Evolutionary conservation across 2,329 filamentous ascomycete species (phyloP).

Genomic region (Diaporthe sp.): DNA sequence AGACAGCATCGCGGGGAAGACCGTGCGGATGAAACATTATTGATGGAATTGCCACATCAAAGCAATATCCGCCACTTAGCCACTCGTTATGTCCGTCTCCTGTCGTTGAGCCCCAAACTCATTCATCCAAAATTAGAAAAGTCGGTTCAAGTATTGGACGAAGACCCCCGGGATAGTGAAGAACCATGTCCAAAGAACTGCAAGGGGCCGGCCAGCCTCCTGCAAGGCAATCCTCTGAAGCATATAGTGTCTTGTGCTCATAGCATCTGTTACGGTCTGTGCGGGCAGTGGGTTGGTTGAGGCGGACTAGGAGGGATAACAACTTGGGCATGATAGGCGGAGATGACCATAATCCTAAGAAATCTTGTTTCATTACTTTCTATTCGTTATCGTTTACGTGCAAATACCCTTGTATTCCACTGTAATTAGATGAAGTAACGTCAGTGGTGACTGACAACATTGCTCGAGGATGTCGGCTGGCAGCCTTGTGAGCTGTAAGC

Average conservation of each 20-base stretch:
- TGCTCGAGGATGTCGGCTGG: too few species aligned
- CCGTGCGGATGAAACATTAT: conserved; percentile 4
- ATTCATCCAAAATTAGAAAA: not conserved
- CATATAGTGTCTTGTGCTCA: not conserved
- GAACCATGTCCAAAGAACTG: too few species aligned
- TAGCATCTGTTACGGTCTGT: not conserved
- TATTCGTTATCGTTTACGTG: not conserved
- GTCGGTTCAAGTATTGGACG: not conserved
- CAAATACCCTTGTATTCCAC: not conserved
- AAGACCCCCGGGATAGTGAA: not conserved
- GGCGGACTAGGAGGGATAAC: not conserved
- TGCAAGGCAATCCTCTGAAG: not conserved
- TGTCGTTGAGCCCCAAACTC: not conserved
- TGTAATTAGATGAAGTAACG: not conserved
- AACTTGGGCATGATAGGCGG: not conserved
- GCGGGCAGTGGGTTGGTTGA: not conserved
- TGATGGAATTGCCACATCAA: not conserved
- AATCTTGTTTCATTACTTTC: not conserved
- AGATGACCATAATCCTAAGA: not conserved
- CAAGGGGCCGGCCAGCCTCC: not conserved
- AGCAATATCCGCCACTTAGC: not conserved
- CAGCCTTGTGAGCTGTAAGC: too few species aligned
- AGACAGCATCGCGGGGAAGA: not conserved
- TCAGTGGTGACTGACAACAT: not conserved
- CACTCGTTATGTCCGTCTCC: too few species aligned